Evolutionary conservation across 108 stramenopile genomes (phyloP), one percentile per base, ranked within the genome.

Genomic region (Parietichytrium sp.): DNA sequence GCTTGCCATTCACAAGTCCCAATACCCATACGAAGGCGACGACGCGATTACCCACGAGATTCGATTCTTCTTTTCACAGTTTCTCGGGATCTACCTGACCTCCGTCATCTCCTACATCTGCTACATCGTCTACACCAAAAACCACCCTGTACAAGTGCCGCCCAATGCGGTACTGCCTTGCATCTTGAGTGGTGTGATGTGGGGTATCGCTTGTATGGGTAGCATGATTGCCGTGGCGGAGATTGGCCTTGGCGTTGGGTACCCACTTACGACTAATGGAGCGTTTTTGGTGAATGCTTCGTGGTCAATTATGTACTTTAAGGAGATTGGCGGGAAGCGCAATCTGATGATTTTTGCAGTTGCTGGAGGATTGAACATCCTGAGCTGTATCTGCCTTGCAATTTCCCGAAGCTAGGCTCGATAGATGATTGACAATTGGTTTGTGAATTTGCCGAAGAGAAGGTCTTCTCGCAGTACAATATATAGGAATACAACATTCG

Each of bases 191-290:
- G 61, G 61, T 42, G 45, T 72, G 61, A 36, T 72, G 38, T 72
- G 61, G 61, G 61, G 61, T 3, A 72, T 72, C 38, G 61, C 38
- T 2, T 36, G 38, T 42, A 72, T 72, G 61, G 61, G 61, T 10
- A 45, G 38, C 16, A 72, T 72, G 61, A 42, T 72, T 25, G 61
- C 61, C 8, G 61, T 72, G 16, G 45, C 38, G 38, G 61, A 72
- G 1, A 45, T 72, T n/a, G 61, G 61, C 0, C 61, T 72, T 27
- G 61, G 61, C 42, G 45, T 72, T 27, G 61, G 61, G 61, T 72
- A 72, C 42, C 61, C 61, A 25, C 61, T 72, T 42, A 72, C 61
- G 13, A 72, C 61, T 6, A 72, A 72, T 25, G 61, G 61, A 10
- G 36, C 38, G 15, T 72, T 72, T 45, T 42, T 72, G 8, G 42